Percentiles rank a stretch among this genome's conserved stretches.
phyloP scores from a whole-genome alignment of 805 yeast species.

The Candida suzukii region DNA sequence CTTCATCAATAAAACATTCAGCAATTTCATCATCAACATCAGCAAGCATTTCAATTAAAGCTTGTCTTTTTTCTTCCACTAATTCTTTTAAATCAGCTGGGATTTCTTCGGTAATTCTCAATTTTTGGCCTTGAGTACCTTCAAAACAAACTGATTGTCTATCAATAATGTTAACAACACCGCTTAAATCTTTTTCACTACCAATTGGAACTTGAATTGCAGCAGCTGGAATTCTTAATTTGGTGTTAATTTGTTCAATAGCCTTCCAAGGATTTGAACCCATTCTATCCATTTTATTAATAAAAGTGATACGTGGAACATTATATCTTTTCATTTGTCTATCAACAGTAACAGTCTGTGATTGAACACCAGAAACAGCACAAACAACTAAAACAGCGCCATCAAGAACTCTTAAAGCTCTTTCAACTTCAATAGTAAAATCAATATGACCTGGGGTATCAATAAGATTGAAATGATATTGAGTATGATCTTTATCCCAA shows the following conservation, averaged over 20 bases:
- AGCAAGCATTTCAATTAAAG: slow-evolving; percentile 88
- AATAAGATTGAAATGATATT: slow-evolving; percentile 86
- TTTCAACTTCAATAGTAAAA: slow-evolving; percentile 96
- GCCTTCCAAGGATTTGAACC: slow-evolving; percentile 97
- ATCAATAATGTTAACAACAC: slow-evolving; percentile 88
- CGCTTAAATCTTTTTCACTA: slow-evolving; percentile 73
- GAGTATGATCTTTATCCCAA: slow-evolving; percentile 70
- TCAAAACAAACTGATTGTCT: slow-evolving; percentile 83
- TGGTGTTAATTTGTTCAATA: slow-evolving; percentile 81
- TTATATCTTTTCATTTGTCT: slow-evolving; percentile 98
- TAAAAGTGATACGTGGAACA: slow-evolving; percentile 92
- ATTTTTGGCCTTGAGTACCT: slow-evolving; percentile 81
- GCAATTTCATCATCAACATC: slow-evolving; percentile 98
- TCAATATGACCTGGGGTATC: slow-evolving; percentile 99
- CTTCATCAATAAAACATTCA: slow-evolving; percentile 84
- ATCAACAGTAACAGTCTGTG: slow-evolving; percentile 97
- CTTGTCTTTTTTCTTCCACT: slow-evolving; percentile 83
- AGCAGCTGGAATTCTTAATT: slow-evolving; percentile 91
- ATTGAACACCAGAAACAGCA: slow-evolving; percentile 97
- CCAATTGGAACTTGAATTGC: slow-evolving; percentile 99
- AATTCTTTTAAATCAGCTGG: slow-evolving; percentile 77
- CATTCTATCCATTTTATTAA: slow-evolving; percentile 99
- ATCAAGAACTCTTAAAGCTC: slow-evolving; percentile 95
- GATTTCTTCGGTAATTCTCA: slow-evolving; percentile 52
- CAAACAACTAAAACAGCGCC: slow-evolving; percentile 98